Evolutionary conservation across 371 early-diverging fungal genomes (phyloP), one percentile per base, ranked within the genome.

Genomic region (Chytridium lagenaria): DNA sequence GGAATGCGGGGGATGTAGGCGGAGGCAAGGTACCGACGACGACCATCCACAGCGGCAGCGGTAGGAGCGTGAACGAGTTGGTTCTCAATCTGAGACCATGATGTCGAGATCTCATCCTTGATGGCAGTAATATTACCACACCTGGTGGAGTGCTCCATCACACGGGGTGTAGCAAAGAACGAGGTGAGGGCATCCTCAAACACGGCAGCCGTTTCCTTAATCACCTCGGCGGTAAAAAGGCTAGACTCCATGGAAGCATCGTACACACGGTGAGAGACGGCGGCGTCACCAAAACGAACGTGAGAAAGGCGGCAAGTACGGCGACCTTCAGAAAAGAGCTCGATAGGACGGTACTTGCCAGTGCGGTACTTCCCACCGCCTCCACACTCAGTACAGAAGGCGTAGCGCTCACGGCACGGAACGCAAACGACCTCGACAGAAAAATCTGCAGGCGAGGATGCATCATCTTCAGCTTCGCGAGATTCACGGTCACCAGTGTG

Each of bases 321-420:
- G 12, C 80, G 79, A 40, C 64, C 68, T 22, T 61, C 50, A 31
- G 61, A 38, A 76, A 83, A 83, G 38, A 80, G 75, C 37, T 73
- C 79, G 10, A 74, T 65, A 7, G 83, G 83, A 1, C 83, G 63
- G 72, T 79, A 83, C 71, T 83, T 83, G 23, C 83, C 83, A 12
- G 80, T 80, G 3, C 83, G 79, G 72, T 77, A 79, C 74, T 78
- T 81, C 3, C 81, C 81, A 52, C 81, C 81, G 33, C 81, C 81
- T 23, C 81, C 81, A 64, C 81, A 81, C 44, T 75, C 78, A 7
- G 78, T 77, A 71, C 82, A 81, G 49, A 81, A 79, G 37, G 72
- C 77, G 67, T 61, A 81, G 55, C 49, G 23, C 23, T 50, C 70
- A 19, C 77, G 69, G 50, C 82, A 81, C 34, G 50, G 61, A 7